Base-by-base conservation (phyloP, 257 asterid genomes). In the Agastache rugosa region DNA sequence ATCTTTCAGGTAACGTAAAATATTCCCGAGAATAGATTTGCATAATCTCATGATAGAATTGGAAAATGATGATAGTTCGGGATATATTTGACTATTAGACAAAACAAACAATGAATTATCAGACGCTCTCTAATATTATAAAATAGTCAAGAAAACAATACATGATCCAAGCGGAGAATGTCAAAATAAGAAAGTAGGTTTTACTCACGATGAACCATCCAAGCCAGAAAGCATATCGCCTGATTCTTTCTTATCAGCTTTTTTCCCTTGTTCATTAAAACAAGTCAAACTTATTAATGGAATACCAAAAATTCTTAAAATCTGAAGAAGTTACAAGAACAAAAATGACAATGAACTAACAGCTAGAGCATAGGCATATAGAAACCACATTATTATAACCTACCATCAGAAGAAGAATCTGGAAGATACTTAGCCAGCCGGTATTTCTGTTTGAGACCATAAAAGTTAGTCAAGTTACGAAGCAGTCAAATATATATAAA, bases 371-470 rank as follows among this genome's bases (percentile, higher is more conserved):
- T 27, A 67, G 44, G 44, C 8, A 72, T 11, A 67, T n/a, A 55
- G 9, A 67, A 29, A 48, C 58, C 53, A 71, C 25, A 41, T 22
- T 27, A 50, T 6, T 37, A 54, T 62, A 73, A 67, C 91, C 69
- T 84, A 95, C 99, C 99, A 85, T 95, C 99, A 63, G 91, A 83
- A 61, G 96, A 89, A 70, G 96, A 85, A 81, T 95, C 99, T 50
- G 98, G 99, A 75, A 95, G 97, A 85, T 90, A 95, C 83, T 95
- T 95, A 73, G 99, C 99, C 78, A 95, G 98, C 77, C 99, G 91
- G 81, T 92, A 95, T 81, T 95, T 95, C 99, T 95, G 90, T 76
- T 80, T 22, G 44, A 61, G 69, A 75, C 78, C 73, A 71, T 31
- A 77, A 56, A 62, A 67, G 67, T 54, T 27, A 83, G 56, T 73